Evolutionary conservation across 1,284 basidiomycete species (phyloP).

Genomic region (Cutaneotrichosporon sp.): DNA sequence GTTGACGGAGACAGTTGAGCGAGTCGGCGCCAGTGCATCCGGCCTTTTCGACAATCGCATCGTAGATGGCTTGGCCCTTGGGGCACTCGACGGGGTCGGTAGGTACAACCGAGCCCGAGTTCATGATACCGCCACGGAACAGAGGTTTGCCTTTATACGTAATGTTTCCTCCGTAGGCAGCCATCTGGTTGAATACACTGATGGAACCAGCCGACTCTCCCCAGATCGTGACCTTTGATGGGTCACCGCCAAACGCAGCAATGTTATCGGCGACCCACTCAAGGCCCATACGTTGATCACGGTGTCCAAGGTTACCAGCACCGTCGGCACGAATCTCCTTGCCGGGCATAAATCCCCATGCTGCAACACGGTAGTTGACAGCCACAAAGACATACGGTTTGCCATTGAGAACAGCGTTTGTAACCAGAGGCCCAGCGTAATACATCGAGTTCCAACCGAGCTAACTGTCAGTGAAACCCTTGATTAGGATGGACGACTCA

Average conservation of each 20-base stretch:
- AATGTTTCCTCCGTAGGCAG: slow-evolving; percentile 58
- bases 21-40: slow-evolving; percentile 51
- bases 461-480: slow-evolving; percentile 8
- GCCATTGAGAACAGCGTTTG: slow-evolving; percentile 13
- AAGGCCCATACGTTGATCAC: slow-evolving; percentile 42
- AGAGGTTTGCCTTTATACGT: slow-evolving; percentile 53
- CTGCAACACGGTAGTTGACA: slow-evolving; percentile 59
- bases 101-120: slow-evolving; percentile 52
- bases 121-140: slow-evolving; percentile 48
- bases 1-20: slow-evolving; percentile 57
- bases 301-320: slow-evolving; percentile 59
- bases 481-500: background rate
- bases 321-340: slow-evolving; percentile 57
- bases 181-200: slow-evolving; percentile 53
- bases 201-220: slow-evolving; percentile 62
- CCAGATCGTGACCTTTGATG: slow-evolving; percentile 52
- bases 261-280: slow-evolving; percentile 48
- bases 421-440: slow-evolving; percentile 20
- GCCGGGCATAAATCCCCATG: slow-evolving; percentile 54
- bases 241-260: slow-evolving; percentile 47
- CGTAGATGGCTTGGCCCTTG: slow-evolving; percentile 23
- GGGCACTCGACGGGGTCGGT: slow-evolving; percentile 20
- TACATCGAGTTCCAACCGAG: slow-evolving; percentile 27
- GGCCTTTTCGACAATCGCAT: slow-evolving; percentile 15
- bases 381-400: slow-evolving; percentile 60